These are phyloP conservation scores for Letharia lupina DNA, from an alignment of 495 filamentous ascomycete species.

Conservation along the genomic window DNA sequence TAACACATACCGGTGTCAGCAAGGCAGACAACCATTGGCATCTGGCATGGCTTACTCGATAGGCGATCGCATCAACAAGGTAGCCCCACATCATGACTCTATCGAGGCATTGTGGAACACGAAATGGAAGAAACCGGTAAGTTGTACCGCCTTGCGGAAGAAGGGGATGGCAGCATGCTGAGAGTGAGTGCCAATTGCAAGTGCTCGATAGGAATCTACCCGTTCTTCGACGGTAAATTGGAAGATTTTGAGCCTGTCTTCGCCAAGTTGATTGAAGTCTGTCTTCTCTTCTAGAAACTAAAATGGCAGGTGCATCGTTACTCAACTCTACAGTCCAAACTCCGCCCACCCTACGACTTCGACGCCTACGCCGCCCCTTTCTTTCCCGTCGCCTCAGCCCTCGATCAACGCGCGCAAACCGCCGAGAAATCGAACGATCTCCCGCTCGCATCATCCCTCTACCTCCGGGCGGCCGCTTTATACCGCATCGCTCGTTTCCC, in stretches of 20 bases:
- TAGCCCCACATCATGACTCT: constrained; percentile 53
- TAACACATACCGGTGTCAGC: no score
- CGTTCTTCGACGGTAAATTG: constrained; percentile 64
- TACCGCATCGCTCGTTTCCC: constrained; percentile 71
- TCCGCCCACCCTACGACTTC: constrained; percentile 4
- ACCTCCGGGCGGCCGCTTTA: constrained; percentile 61
- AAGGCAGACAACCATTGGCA: no score
- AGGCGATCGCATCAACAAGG: neutral
- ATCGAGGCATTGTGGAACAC: constrained; percentile 71
- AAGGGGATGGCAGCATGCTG: neutral
- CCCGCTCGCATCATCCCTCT: constrained; percentile 50
- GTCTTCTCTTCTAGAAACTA: constrained; percentile 30
- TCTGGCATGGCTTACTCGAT: neutral
- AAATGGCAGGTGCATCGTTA: constrained; percentile 38
- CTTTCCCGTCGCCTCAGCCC: constrained; percentile 7
- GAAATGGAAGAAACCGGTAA: constrained; percentile 66
- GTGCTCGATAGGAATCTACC: constrained; percentile 50
- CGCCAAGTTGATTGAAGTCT: constrained; percentile 49
- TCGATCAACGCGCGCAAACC: neutral
- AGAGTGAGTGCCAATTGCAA: neutral
- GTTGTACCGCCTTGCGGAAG: constrained; percentile 12
- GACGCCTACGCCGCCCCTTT: constrained; percentile 44
- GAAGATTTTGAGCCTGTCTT: constrained; percentile 73
- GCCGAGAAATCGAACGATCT: constrained; percentile 28
- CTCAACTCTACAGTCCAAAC: constrained; percentile 40